Evolutionary conservation across 2,329 filamentous ascomycete species (phyloP).

Genomic region (Fusarium humuli): DNA sequence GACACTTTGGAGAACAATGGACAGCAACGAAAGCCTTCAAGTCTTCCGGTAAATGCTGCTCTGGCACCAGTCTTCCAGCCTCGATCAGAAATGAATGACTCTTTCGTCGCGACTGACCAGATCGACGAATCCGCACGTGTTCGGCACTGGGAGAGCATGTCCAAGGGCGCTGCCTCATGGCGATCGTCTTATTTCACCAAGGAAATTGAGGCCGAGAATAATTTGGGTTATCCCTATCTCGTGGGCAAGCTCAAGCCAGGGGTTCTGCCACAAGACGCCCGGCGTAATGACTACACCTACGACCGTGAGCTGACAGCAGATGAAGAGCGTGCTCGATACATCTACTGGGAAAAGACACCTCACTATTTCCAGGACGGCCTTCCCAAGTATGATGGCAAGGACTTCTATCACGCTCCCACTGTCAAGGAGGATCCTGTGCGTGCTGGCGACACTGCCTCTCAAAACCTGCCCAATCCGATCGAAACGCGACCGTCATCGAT

Average conservation of each 20-base stretch:
- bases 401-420: constrained; percentile 71
- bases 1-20: constrained; percentile 40
- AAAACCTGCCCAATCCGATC: neutral
- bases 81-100: constrained; percentile 45
- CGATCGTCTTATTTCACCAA: constrained; percentile 39
- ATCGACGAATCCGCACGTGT: constrained; percentile 14
- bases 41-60: constrained; percentile 60
- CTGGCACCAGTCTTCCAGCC: constrained; percentile 63
- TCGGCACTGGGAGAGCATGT: constrained; percentile 17
- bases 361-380: constrained; percentile 63
- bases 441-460: neutral
- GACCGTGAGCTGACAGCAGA: constrained; percentile 67
- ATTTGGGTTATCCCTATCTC: constrained; percentile 61
- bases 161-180: constrained; percentile 35
- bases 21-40: constrained; percentile 51
- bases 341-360: constrained; percentile 71
- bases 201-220: constrained; percentile 26
- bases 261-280: constrained; percentile 55
- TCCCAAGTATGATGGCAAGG: constrained; percentile 73
- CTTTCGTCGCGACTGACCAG: constrained; percentile 27
- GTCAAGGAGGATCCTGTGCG: constrained; percentile 51
- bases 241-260: constrained; percentile 63
- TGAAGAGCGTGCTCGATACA: constrained; percentile 67
- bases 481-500: constrained; percentile 6
- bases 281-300: constrained; percentile 65